Base-by-base conservation (phyloP, 768 basidiomycete genomes). In the Tylopilus rubrobrunneus region DNA sequence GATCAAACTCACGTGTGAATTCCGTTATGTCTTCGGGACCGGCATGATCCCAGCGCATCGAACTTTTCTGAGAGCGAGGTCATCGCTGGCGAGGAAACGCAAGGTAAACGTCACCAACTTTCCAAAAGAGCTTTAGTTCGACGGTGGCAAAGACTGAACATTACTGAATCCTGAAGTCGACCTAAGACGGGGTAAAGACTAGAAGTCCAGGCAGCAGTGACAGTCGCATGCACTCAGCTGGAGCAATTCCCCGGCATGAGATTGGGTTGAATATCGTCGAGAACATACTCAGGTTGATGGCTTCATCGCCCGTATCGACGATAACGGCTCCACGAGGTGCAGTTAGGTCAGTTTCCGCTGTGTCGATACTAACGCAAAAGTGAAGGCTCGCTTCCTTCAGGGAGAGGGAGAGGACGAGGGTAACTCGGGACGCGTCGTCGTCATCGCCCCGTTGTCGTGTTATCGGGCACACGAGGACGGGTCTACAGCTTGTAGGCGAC, bases 1-100 rank as follows among this genome's bases (percentile, higher is more conserved):
- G 48, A n/a, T 58, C 48, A 27, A 55, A 55, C 37, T 45, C 49
- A 17, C 49, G 36, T 1, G 49, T 51, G 11, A 25, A 51, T 14
- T 55, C 49, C 9, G 10, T 36, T 31, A 55, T 55, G 0, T 51
- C 23, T 0, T 37, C 25, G 1, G 49, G 2, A 7, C 7, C 45
- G 11, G 43, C 43, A 23, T 45, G 29, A 12, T 40, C 43, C 49
- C 49, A 55, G 36, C 40, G 19, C 49, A 17, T 23, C 29, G 10
- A 50, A 40, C 23, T 44, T 50, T n/a, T 21, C 49, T 50, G 36
- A 37, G 5, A 37, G 12, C 15, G 17, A 4, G 36, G 12, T 37
- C 36, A 37, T 37, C 36, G 36, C 17, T 15, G 15, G 36, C 36
- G 15, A 37, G 17, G 36, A 17, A 37, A 37, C 12, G 12, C 2